These are phyloP conservation scores for Diaporthe nobilis DNA, from an alignment of 2,329 filamentous ascomycete species.

Conservation along the genomic window DNA sequence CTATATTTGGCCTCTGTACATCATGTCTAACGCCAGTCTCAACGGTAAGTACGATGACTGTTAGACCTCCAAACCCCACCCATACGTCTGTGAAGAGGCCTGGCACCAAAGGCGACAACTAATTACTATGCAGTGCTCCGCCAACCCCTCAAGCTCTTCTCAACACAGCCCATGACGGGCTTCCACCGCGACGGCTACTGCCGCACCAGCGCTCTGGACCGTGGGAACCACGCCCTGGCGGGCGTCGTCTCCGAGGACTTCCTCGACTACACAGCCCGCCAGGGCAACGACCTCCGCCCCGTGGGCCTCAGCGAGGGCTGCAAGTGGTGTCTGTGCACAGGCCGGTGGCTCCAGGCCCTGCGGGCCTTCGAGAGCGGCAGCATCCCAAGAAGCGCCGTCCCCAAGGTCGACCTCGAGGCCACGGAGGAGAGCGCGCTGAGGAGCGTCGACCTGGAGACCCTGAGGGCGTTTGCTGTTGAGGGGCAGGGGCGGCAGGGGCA, in stretches of 20 bases:
- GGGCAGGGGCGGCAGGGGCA: conserved; percentile 75
- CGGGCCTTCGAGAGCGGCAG: conserved; percentile 63
- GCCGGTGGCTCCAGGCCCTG: conserved; percentile 72
- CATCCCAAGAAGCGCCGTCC: conserved; percentile 48
- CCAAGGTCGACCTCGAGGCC: conserved; percentile 62
- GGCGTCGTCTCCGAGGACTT: conserved; percentile 72
- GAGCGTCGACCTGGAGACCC: conserved; percentile 61
- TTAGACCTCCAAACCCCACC: too few relatives aligned
- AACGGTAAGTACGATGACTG: conserved; percentile 12
- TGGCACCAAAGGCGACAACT: not conserved
- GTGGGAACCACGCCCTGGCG: conserved; percentile 73
- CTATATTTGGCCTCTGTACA: conserved; percentile 21
- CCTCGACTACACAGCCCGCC: conserved; percentile 70
- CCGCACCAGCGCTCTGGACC: conserved; percentile 64
- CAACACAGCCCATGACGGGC: conserved; percentile 70
- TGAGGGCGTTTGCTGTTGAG: conserved; percentile 62
- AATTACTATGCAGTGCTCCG: conserved; percentile 62
- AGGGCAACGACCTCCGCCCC: conserved; percentile 70
- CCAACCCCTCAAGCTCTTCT: conserved; percentile 70
- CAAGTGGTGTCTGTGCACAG: conserved; percentile 75
- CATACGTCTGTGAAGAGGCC: not conserved
- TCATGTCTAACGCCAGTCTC: conserved; percentile 30
- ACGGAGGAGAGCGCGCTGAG: conserved; percentile 67
- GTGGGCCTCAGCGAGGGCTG: conserved; percentile 70
- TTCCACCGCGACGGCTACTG: conserved; percentile 75